Evolutionary conservation across 2,329 filamentous ascomycete species (phyloP), one percentile per base, ranked within the genome.

Genomic region (Fusarium subtropicale): DNA sequence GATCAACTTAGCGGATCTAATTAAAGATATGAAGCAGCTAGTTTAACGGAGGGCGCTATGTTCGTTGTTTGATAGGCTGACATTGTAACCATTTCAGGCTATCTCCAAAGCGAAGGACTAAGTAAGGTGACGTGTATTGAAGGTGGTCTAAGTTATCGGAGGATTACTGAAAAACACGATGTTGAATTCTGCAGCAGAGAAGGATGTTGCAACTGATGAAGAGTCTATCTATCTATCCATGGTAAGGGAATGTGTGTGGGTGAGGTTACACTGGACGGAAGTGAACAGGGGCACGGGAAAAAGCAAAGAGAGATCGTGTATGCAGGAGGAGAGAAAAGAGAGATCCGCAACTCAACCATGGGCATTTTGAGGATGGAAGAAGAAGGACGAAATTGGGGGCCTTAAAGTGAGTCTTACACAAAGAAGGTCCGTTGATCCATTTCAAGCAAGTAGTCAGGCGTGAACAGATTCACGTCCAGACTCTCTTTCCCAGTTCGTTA

Each of bases 261-360:
- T 69, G 53, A 64, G 56, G 69, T 71, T 60, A 47, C 53, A 71
- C 65, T 56, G 45, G 46, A 52, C 64, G 56, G 66, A 62, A 69
- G 61, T 39, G 64, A 63, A 64, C 61, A 68, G 67, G 71, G 61
- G 62, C 42, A 69, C 60, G 51, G 55, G 26, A 63, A 73, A 73
- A 73, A 73, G 70, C 66, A 73, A 73, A 50, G 26, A 73, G 51
- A 31, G 68, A 58, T 73, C 71, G 70, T 74, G 70, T 74, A 74
- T 74, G 71, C 65, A 44, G 64, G 60, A 46, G 38, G 20, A 48
- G 61, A 66, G 63, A 55, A 56, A 71, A 66, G 60, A 63, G 55
- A 66, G 52, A 63, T 60, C 69, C 59, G 64, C 48, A 34, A 31
- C 48, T 41, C 31, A 48, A 54, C 26, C 46, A 30, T 22, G 3